A percentile compares a stretch with the other conserved stretches of the same genome.
Conservation (phyloP, 176 grass and related monocot species). For the Raddia guianensis region DNA sequence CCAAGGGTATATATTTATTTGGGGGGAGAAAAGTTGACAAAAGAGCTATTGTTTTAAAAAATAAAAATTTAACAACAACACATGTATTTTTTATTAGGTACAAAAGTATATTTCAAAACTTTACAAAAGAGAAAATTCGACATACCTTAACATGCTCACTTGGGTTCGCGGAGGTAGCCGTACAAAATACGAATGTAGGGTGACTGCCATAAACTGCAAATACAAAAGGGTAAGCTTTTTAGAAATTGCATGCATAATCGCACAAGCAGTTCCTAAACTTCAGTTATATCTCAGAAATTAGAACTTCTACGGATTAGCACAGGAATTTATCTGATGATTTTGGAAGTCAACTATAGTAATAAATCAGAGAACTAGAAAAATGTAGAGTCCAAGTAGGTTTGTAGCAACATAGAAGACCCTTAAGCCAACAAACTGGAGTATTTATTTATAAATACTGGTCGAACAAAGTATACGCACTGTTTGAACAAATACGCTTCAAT, state of each 20-base stretch:
- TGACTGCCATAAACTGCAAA: slow-evolving; percentile 76
- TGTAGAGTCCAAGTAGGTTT: neutral
- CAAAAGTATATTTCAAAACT: slow-evolving; percentile 9
- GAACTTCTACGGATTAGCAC: neutral
- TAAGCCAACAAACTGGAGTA: slow-evolving; percentile 25
- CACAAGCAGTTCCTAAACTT: slow-evolving; percentile 29
- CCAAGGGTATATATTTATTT: no score
- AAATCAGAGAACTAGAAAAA: neutral
- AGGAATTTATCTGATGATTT: neutral
- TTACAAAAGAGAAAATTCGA: slow-evolving; percentile 21
- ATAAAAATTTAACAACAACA: neutral
- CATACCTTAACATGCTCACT: slow-evolving; percentile 94
- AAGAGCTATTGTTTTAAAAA: neutral
- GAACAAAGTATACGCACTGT: slow-evolving; percentile 54
- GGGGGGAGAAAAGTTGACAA: neutral
- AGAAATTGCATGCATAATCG: slow-evolving; percentile 30
- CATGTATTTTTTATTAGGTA: slow-evolving; percentile 11
- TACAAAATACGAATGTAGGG: slow-evolving; percentile 91
- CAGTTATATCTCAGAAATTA: slow-evolving; percentile 28
- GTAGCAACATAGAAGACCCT: slow-evolving; percentile 2
- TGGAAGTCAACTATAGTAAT: slow-evolving; percentile 10
- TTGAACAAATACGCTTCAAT: slow-evolving; percentile 86
- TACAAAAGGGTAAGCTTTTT: slow-evolving; percentile 28
- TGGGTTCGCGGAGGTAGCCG: slow-evolving; percentile 92
- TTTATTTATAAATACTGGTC: neutral